Percentiles rank a stretch among this genome's conserved stretches.
phyloP scores from a whole-genome alignment of 371 early-diverging fungal genomes.

The Saksenaea vasiformis region DNA sequence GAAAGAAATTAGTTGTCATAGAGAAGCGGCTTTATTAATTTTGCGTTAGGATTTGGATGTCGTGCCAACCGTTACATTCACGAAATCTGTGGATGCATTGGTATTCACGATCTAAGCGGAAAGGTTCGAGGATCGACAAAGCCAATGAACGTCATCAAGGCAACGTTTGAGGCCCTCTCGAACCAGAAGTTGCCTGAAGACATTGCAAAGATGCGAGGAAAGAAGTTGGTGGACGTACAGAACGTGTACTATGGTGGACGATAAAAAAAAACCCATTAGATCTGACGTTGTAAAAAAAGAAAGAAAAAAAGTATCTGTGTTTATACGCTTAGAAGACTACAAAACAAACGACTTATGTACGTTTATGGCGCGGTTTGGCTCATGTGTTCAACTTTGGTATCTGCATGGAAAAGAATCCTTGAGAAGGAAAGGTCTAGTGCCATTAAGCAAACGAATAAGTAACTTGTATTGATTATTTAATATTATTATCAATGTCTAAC shows the following conservation, averaged over 20 bases:
- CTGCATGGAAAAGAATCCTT: no score
- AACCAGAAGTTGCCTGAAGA: constrained; percentile 84
- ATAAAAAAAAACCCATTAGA: constrained; percentile 7
- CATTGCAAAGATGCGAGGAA: constrained; percentile 88
- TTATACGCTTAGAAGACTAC: background rate
- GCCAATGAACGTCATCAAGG: constrained; percentile 98
- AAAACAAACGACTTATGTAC: background rate
- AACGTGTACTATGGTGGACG: constrained; percentile 72
- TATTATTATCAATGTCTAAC: no score
- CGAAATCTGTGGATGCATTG: constrained; percentile 93
- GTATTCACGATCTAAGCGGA: constrained; percentile 90
- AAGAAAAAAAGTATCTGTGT: background rate
- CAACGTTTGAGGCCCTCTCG: constrained; percentile 90
- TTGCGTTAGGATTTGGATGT: constrained; percentile 83
- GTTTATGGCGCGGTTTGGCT: constrained; percentile 27
- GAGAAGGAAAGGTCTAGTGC: no score
- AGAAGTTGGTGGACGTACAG: constrained; percentile 90
- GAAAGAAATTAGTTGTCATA: background rate
- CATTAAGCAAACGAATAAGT: no score
- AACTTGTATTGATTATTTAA: no score
- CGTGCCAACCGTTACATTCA: constrained; percentile 92
- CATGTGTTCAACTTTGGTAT: no score
- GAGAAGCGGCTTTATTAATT: background rate
- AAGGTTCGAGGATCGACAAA: constrained; percentile 93
- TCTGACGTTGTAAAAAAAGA: background rate